A percentile compares a stretch with the other conserved stretches of the same genome.
phyloP scores from a whole-genome alignment of 2,329 filamentous ascomycete species.

The Diaporthe sp. region DNA sequence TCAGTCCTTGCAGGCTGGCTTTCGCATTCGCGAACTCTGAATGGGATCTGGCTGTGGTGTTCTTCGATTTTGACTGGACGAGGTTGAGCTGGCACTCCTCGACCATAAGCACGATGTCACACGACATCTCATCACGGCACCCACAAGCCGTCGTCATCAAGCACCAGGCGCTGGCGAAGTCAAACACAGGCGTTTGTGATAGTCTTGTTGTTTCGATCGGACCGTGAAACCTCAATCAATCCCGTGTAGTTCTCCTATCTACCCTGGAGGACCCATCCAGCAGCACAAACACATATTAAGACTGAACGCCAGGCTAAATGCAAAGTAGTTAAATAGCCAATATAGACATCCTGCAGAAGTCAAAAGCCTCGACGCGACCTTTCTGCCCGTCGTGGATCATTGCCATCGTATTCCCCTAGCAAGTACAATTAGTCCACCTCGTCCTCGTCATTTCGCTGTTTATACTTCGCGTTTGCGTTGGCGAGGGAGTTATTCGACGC shows the following conservation, averaged over 20 bases:
- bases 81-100: background rate
- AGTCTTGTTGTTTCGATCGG: background rate
- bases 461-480: constrained; percentile 45
- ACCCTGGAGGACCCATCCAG: background rate
- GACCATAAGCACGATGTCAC: background rate
- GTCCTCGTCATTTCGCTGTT: constrained; percentile 47
- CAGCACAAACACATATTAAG: constrained; percentile 1
- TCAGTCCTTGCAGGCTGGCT: constrained; percentile 3
- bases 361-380: background rate
- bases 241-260: background rate
- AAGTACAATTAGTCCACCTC: constrained; percentile 46
- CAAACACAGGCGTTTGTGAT: background rate
- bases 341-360: background rate
- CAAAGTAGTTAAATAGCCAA: constrained; percentile 23
- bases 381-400: background rate
- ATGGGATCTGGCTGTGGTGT: no score
- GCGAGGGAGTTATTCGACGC: constrained; percentile 44
- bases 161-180: background rate
- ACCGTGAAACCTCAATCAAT: background rate
- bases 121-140: background rate
- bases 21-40: background rate
- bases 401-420: background rate
- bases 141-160: background rate
- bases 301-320: constrained; percentile 35
- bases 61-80: background rate